A percentile compares a stretch with the other conserved stretches of the same genome.
Evolutionary conservation across 2,329 filamentous ascomycete genomes (phyloP).

Genomic region (Arthrocladium fulminans): DNA sequence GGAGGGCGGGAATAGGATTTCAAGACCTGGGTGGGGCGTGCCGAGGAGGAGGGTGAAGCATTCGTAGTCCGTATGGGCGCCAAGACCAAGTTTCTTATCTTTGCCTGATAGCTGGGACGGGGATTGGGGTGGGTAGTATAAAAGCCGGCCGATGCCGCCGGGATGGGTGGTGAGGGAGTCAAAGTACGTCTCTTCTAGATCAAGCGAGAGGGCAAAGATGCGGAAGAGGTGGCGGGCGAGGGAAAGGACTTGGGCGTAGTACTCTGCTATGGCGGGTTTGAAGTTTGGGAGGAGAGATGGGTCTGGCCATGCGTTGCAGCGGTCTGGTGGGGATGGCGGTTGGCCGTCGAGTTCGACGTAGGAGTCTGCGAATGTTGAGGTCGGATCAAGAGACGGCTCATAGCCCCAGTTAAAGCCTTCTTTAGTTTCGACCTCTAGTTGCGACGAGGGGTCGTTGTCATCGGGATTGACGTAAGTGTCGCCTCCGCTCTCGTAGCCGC

Average conservation of each 20-base stretch:
- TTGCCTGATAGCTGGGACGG: slow-evolving; percentile 1
- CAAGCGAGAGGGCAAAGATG: slow-evolving; percentile 48
- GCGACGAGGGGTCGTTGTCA: slow-evolving; percentile 10
- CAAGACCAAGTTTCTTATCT: slow-evolving; percentile 20
- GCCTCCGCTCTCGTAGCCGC: slow-evolving; percentile 20
- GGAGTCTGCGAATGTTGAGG: slow-evolving; percentile 13
- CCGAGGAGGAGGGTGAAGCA: slow-evolving; percentile 41
- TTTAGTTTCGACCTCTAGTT: slow-evolving; percentile 16
- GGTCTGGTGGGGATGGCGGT: slow-evolving; percentile 7
- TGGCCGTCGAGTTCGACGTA: slow-evolving; percentile 22
- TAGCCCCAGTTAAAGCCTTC: slow-evolving; percentile 24
- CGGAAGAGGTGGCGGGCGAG: slow-evolving; percentile 45
- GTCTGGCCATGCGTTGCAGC: slow-evolving; percentile 21
- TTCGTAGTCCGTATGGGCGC: slow-evolving; percentile 33
- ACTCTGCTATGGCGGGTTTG: slow-evolving; percentile 37
- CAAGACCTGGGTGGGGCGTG: slow-evolving; percentile 20
- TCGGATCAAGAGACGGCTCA: slow-evolving; percentile 18
- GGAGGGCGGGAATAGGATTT: slow-evolving; percentile 22
- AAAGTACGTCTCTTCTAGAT: slow-evolving; percentile 47
- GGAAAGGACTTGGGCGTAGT: slow-evolving; percentile 42
- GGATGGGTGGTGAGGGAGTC: slow-evolving; percentile 47
- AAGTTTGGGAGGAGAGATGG: slow-evolving; percentile 31
- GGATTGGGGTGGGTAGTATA: slow-evolving; percentile 23
- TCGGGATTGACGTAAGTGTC: slow-evolving; percentile 21
- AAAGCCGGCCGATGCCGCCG: slow-evolving; percentile 26